Evolutionary conservation across 2,329 filamentous ascomycete genomes (phyloP).

Genomic region (Dothideomycetidae sp.): DNA sequence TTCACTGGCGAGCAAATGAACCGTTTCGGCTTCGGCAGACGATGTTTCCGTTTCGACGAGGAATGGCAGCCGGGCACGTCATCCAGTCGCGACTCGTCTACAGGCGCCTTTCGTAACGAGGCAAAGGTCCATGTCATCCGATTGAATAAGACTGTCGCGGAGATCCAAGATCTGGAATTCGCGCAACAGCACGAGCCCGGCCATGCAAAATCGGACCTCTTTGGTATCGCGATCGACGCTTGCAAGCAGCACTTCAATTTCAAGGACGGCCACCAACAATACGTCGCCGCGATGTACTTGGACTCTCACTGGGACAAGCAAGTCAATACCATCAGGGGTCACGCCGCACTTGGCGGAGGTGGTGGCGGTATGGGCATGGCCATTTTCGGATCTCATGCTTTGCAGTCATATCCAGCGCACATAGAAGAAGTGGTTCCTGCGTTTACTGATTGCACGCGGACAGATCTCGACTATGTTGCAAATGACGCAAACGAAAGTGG

Average conservation of each 20-base stretch:
- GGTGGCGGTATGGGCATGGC: constrained; percentile 64
- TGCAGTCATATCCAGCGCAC: constrained; percentile 79
- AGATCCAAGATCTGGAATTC: constrained; percentile 63
- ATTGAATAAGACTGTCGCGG: constrained; percentile 66
- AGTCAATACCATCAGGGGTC: constrained; percentile 56
- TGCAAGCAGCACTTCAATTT: constrained; percentile 65
- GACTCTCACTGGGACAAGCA: constrained; percentile 77
- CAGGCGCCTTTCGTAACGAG: constrained; percentile 69
- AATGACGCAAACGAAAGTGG: constrained; percentile 81
- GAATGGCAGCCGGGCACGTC: constrained; percentile 80
- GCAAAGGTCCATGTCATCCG: constrained; percentile 80
- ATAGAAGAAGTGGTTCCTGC: constrained; percentile 83
- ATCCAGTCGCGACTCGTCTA: constrained; percentile 57
- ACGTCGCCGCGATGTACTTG: constrained; percentile 74
- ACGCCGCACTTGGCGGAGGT: constrained; percentile 69
- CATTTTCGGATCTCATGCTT: constrained; percentile 81
- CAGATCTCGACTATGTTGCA: constrained; percentile 63
- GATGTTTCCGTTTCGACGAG: constrained; percentile 83
- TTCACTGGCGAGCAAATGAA: constrained; percentile 96
- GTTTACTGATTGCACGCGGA: constrained; percentile 81
- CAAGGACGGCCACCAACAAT: constrained; percentile 63
- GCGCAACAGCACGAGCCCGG: constrained; percentile 64
- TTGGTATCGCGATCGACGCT: constrained; percentile 61
- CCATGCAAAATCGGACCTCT: constrained; percentile 58
- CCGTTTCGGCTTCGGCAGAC: constrained; percentile 70